Evolutionary conservation across 148 eudicot species (phyloP), one percentile per base, ranked within the genome.

Genomic region (Vaccinium myrtillus): DNA sequence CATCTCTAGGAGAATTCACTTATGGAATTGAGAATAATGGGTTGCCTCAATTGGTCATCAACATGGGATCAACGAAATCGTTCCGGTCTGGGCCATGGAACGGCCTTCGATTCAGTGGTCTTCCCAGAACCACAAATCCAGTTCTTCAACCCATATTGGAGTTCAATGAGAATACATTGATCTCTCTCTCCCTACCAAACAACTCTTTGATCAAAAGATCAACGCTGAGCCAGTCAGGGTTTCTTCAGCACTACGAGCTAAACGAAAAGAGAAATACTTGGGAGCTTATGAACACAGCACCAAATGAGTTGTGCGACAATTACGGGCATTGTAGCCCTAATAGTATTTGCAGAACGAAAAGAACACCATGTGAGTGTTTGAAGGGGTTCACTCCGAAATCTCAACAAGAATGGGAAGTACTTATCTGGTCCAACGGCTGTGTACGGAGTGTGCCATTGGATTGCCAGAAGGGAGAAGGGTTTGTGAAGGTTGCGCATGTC

Each of bases 71-170:
- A 8, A n/a, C 12, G 21, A 58, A 81, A 51, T 63, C 16, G 43
- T 76, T 10, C n/a, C 79, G 84, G 11, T 79, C 36, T 12, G 85
- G 87, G 4, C 82, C 82, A 46, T 87, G 89, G 87, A 87, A 87
- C 12, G 87, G 88, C 3, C 27, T 75, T 13, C 19, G 61, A 36
- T 83, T 74, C 27, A 84, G 78, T 25, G 86, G 86, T 4, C 54
- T 51, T 11, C 58, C n/a, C 10, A 11, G 75, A 18, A 73, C 25
- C 30, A 7, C 13, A 15, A 80, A 83, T 21, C 83, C 82, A 3
- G 63, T 79, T 21, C 59, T 13, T 19, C 11, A 11, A 12, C 43
- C 43, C 43, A 39, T 39, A 39, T 39, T 39, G 43, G 21, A 30
- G 15, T 13, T 27, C 13, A 54, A 23, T 6, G 30, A 43, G 19